phyloP scores from a whole-genome alignment of 1,284 basidiomycete genomes.

The Irpex sp. region DNA sequence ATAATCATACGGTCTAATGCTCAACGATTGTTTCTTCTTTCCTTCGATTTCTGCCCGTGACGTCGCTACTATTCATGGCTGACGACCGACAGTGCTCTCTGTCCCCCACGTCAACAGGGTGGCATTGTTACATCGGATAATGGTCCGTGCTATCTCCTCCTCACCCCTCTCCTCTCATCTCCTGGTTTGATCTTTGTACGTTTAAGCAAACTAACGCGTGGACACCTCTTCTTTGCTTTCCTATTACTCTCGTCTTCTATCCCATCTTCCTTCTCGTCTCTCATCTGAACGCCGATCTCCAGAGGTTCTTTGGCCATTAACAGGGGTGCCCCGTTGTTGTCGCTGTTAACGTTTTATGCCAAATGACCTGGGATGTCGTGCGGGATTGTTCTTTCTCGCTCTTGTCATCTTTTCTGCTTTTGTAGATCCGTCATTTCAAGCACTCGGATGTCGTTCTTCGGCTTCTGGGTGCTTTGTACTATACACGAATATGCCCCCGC shows the following conservation, averaged over 20 bases:
- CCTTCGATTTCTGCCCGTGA: neutral
- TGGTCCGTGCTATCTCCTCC: conserved; percentile 7
- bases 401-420: neutral
- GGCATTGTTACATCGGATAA: neutral
- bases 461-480: too few relatives aligned
- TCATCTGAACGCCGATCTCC: conserved; percentile 7
- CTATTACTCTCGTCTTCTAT: neutral
- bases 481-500: neutral
- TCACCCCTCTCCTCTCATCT: neutral
- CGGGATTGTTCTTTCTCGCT: neutral
- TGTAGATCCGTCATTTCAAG: neutral
- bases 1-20: conserved; percentile 1
- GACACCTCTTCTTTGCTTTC: neutral
- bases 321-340: neutral
- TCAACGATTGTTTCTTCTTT: neutral
- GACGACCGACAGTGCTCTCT: neutral
- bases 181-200: conserved; percentile 1
- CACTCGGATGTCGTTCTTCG: neutral
- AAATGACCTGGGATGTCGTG: conserved; percentile 13
- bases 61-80: neutral
- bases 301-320: conserved; percentile 14
- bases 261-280: neutral
- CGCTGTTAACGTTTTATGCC: conserved; percentile 9
- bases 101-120: neutral
- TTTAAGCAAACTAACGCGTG: neutral